These are phyloP conservation scores for Helminthosporium solani DNA, from an alignment of 2,329 filamentous ascomycete species.

Conservation along the genomic window DNA sequence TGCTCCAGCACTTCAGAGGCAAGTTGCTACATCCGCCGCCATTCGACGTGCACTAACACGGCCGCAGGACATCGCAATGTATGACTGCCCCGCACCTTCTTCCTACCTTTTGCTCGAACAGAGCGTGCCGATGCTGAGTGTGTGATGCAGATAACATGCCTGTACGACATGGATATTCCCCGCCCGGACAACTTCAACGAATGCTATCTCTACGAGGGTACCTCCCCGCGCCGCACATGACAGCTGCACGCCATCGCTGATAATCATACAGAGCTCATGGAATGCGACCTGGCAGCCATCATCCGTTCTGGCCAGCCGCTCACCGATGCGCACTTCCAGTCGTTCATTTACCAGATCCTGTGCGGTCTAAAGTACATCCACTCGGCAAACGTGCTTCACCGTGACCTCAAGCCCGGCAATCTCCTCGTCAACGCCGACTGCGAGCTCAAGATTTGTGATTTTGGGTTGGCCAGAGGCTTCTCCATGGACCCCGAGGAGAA, in stretches of 20 bases:
- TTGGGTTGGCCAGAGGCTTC: constrained; percentile 93
- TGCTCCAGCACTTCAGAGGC: constrained; percentile 90
- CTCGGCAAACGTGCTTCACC: constrained; percentile 94
- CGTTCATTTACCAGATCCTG: constrained; percentile 99
- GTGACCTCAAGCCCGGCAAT: constrained; percentile 96
- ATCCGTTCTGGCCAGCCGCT: constrained; percentile 95
- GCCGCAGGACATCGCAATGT: constrained; percentile 50
- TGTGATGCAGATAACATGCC: constrained; percentile 78
- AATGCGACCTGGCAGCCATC: constrained; percentile 96
- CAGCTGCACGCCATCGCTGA: constrained; percentile 21
- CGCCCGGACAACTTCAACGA: constrained; percentile 98
- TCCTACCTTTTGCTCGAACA: constrained; percentile 47
- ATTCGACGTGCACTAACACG: constrained; percentile 21
- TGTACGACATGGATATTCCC: constrained; percentile 99
- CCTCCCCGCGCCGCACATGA: neutral
- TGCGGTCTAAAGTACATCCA: constrained; percentile 99
- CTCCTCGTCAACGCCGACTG: constrained; percentile 97
- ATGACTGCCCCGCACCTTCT: constrained; percentile 37
- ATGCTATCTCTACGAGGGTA: constrained; percentile 97
- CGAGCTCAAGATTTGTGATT: constrained; percentile 99
- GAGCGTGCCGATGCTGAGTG: constrained; percentile 40
- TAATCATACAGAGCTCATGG: constrained; percentile 79
- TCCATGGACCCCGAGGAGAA: constrained; percentile 97
- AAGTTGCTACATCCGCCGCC: constrained; percentile 10
- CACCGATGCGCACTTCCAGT: constrained; percentile 98